Conservation (phyloP, 306 rosid genomes). For the Alnus glutinosa region DNA sequence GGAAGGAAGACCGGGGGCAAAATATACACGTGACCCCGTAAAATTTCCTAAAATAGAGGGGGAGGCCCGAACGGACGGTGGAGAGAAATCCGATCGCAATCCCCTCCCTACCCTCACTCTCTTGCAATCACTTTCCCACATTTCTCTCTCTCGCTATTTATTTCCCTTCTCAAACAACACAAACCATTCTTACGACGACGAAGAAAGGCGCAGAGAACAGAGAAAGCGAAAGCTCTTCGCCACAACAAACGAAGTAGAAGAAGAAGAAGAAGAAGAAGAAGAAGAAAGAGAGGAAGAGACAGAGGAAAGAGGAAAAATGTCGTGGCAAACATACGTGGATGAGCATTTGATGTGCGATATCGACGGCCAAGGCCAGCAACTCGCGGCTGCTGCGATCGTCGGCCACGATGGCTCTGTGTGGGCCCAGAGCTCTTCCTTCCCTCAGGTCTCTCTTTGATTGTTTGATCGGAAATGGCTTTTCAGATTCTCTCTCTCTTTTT, state of each 20-base stretch:
- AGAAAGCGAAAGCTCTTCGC: background rate
- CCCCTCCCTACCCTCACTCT: conserved; percentile 3
- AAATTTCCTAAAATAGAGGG: conserved; percentile 41
- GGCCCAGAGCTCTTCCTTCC: conserved; percentile 90
- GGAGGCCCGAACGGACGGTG: conserved; percentile 36
- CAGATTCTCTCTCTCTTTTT: background rate
- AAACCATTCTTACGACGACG: background rate
- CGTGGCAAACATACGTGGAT: conserved; percentile 96
- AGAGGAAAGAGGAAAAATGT: conserved; percentile 45
- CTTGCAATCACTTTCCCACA: conserved; percentile 20
- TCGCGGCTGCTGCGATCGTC: conserved; percentile 73
- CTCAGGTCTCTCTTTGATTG: conserved; percentile 52
- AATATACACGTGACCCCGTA: background rate
- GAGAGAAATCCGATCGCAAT: conserved; percentile 2
- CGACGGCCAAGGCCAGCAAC: conserved; percentile 78
- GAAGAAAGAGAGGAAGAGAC: background rate
- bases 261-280: background rate
- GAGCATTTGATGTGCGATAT: conserved; percentile 96
- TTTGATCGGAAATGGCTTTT: background rate
- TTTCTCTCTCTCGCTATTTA: conserved; percentile 24
- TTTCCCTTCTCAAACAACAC: conserved; percentile 26
- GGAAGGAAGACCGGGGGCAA: conserved; percentile 9
- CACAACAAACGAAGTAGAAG: background rate
- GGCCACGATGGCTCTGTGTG: conserved; percentile 83
- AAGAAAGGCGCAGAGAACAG: background rate